These are phyloP conservation scores for Sisymbrium irio DNA, from an alignment of 345 rosid species.

Conservation along the genomic window DNA sequence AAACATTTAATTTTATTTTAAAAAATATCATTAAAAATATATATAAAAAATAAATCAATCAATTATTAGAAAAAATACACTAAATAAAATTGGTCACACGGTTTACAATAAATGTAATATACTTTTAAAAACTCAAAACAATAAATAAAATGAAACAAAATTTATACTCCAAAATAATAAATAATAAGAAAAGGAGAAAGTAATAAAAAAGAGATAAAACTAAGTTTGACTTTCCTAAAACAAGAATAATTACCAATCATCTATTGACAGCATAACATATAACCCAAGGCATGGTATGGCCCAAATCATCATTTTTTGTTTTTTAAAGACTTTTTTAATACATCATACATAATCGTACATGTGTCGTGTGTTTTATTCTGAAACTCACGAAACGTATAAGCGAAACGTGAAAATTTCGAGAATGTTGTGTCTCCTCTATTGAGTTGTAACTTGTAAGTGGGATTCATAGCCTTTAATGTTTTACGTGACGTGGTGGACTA, in stretches of 20 bases:
- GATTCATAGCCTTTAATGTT: constrained; percentile 11
- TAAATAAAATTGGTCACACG: too few relatives aligned
- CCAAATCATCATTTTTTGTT: constrained; percentile 32
- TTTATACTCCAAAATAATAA: too few relatives aligned
- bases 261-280: constrained; percentile 25
- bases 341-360: constrained; percentile 29
- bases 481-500: constrained; percentile 48
- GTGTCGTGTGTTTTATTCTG: constrained; percentile 17
- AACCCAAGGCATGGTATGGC: constrained; percentile 37
- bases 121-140: too few relatives aligned
- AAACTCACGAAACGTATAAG: constrained; percentile 9
- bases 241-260: constrained; percentile 32
- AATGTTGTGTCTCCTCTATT: constrained; percentile 21
- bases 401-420: constrained; percentile 12
- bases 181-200: too few relatives aligned
- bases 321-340: neutral
- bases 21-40: too few relatives aligned
- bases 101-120: too few relatives aligned
- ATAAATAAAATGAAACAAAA: too few relatives aligned
- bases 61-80: too few relatives aligned
- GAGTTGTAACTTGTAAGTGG: constrained; percentile 1
- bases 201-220: too few relatives aligned
- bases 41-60: too few relatives aligned
- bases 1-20: too few relatives aligned
- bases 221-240: constrained; percentile 31